phyloP scores from a whole-genome alignment of 805 yeast species.

The Blastobotrys attinorum region DNA sequence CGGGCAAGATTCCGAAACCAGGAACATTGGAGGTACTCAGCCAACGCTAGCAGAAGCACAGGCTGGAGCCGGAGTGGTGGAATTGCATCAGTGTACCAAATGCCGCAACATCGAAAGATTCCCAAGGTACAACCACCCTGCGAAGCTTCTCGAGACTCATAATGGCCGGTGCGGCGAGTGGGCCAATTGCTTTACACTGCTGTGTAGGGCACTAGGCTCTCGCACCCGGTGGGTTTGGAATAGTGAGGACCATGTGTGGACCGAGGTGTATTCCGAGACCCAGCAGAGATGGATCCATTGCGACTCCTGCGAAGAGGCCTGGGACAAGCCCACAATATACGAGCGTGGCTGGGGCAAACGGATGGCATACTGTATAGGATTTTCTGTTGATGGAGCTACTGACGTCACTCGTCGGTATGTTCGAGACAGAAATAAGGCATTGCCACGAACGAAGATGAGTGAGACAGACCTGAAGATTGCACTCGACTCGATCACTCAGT shows the following conservation, averaged over 20 bases:
- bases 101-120: conserved; percentile 50
- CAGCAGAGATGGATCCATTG: conserved; percentile 70
- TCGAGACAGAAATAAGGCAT: conserved; percentile 31
- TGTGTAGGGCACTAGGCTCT: conserved; percentile 59
- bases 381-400: conserved; percentile 47
- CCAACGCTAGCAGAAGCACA: conserved; percentile 40
- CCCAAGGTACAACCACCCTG: conserved; percentile 70
- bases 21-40: conserved; percentile 30
- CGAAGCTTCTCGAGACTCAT: conserved; percentile 50
- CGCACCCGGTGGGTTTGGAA: conserved; percentile 76
- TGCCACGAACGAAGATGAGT: conserved; percentile 41
- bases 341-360: conserved; percentile 85
- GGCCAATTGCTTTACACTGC: conserved; percentile 74
- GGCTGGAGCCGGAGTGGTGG: conserved; percentile 52
- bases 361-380: conserved; percentile 82
- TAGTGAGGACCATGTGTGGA: conserved; percentile 94
- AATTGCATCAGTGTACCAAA: conserved; percentile 50
- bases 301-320: conserved; percentile 82
- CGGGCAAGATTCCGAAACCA: conserved; percentile 33
- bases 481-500: conserved; percentile 33
- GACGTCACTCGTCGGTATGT: conserved; percentile 73
- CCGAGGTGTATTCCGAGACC: conserved; percentile 65
- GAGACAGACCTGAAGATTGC: conserved; percentile 34
- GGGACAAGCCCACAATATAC: conserved; percentile 72
- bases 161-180: conserved; percentile 93